Evolutionary conservation across 2,329 filamentous ascomycete genomes (phyloP).

Genomic region (Dactylellina parvicollis): DNA sequence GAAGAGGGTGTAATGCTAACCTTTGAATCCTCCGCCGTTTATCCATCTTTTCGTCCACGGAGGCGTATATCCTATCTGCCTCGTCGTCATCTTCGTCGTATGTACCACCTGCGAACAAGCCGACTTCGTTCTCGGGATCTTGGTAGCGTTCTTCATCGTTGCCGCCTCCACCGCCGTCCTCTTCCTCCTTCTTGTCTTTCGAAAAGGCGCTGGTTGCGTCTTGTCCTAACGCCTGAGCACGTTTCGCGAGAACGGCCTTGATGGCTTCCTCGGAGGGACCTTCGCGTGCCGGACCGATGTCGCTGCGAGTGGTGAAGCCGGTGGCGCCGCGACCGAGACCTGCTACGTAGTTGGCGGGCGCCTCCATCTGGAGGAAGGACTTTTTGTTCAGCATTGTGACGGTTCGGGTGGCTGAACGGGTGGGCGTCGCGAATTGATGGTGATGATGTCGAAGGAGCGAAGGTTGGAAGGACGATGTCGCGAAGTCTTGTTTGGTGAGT

Average conservation of each 20-base stretch:
- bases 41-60: slow-evolving; percentile 97
- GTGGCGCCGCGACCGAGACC: slow-evolving; percentile 97
- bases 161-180: slow-evolving; percentile 77
- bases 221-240: slow-evolving; percentile 81
- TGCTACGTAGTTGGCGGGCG: slow-evolving; percentile 74
- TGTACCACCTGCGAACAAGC: slow-evolving; percentile 91
- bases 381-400: slow-evolving; percentile 57
- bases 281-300: slow-evolving; percentile 92
- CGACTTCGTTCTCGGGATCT: slow-evolving; percentile 96
- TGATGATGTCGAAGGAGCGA: slow-evolving; percentile 11
- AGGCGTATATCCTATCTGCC: slow-evolving; percentile 93
- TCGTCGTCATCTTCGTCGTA: slow-evolving; percentile 99
- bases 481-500: slow-evolving; percentile 21
- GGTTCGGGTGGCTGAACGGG: slow-evolving; percentile 3
- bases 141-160: slow-evolving; percentile 85
- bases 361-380: slow-evolving; percentile 59
- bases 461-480: slow-evolving; percentile 5
- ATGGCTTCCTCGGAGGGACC: slow-evolving; percentile 98
- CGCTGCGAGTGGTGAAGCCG: slow-evolving; percentile 95
- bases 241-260: slow-evolving; percentile 94
- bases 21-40: slow-evolving; percentile 84
- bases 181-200: slow-evolving; percentile 74
- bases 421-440: slow-evolving; percentile 24
- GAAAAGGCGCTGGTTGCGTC: slow-evolving; percentile 77
- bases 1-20: slow-evolving; percentile 68